These are phyloP conservation scores for Gossypium rotundifolium DNA, from an alignment of 345 rosid species.

Conservation along the genomic window DNA sequence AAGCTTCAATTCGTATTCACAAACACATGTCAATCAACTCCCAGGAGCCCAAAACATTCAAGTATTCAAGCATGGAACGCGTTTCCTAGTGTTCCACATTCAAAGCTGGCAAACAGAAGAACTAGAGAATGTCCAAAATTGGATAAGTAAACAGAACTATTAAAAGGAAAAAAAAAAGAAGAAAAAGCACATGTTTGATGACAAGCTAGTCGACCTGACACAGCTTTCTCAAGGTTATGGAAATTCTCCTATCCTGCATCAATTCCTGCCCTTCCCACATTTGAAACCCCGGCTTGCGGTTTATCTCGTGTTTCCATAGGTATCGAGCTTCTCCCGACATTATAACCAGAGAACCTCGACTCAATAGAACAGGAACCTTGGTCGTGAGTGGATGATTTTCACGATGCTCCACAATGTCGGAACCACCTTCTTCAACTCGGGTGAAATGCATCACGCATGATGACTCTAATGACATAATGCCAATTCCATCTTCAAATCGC, in stretches of 20 bases:
- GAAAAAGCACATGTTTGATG: background rate
- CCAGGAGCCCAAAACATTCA: background rate
- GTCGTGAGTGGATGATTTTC: slow-evolving; percentile 5
- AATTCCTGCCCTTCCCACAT: slow-evolving; percentile 67
- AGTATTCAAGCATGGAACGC: background rate
- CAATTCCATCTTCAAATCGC: slow-evolving; percentile 90
- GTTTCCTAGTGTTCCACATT: background rate
- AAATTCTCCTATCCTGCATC: slow-evolving; percentile 57
- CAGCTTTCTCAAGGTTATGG: slow-evolving; percentile 75
- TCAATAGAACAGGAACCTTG: slow-evolving; percentile 50
- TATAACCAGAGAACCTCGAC: slow-evolving; percentile 75
- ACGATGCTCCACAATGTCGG: slow-evolving; percentile 8
- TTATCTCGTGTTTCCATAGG: slow-evolving; percentile 86
- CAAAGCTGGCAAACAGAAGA: background rate
- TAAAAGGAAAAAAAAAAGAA: background rate
- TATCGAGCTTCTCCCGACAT: slow-evolving; percentile 82
- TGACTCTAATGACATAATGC: slow-evolving; percentile 77
- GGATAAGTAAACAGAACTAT: background rate
- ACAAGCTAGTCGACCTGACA: slow-evolving; percentile 27
- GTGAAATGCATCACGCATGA: slow-evolving; percentile 81
- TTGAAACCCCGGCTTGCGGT: slow-evolving; percentile 80
- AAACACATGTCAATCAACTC: background rate
- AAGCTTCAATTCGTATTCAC: too few relatives aligned
- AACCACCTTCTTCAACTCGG: slow-evolving; percentile 18
- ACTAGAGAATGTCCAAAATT: background rate